phyloP scores from a whole-genome alignment of 1,284 basidiomycete genomes.

The Porogramme epimiltina region DNA sequence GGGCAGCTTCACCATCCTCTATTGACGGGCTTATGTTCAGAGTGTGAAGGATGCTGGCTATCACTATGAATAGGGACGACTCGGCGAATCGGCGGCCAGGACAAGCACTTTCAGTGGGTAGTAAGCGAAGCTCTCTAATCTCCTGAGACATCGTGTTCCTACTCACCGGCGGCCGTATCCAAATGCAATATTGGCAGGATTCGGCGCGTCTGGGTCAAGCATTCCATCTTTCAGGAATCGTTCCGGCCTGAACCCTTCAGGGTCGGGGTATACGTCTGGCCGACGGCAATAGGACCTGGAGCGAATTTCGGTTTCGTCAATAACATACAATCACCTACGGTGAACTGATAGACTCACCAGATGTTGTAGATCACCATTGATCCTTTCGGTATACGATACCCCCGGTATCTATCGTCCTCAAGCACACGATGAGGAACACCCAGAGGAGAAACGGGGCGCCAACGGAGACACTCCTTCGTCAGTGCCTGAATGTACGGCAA shows the following conservation, averaged over 20 bases:
- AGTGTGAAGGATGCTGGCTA: conserved; percentile 13
- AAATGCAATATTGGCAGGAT: conserved; percentile 33
- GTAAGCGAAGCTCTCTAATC: background rate
- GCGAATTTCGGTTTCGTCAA: too few species aligned
- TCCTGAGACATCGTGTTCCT: background rate
- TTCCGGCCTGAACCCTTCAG: conserved; percentile 37
- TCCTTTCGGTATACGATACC: conserved; percentile 31
- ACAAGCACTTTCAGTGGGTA: conserved; percentile 11
- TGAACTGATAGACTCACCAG: conserved; percentile 22
- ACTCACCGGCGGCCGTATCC: conserved; percentile 38
- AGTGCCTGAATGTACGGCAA: conserved; percentile 18
- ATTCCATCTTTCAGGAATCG: conserved; percentile 38
- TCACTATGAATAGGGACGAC: conserved; percentile 11
- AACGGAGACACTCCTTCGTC: conserved; percentile 16
- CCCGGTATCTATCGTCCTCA: conserved; percentile 34
- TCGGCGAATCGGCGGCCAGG: conserved; percentile 24
- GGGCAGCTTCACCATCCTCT: background rate
- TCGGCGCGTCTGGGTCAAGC: conserved; percentile 28
- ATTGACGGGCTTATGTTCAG: conserved; percentile 3
- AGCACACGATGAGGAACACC: conserved; percentile 32
- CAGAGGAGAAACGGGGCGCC: conserved; percentile 17
- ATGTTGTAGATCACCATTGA: conserved; percentile 30
- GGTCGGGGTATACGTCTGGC: conserved; percentile 33
- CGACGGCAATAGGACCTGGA: conserved; percentile 28
- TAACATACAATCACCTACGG: too few species aligned